A percentile compares a stretch with the other conserved stretches of the same genome.
Conservation (phyloP, 2,329 filamentous ascomycete genomes). For the Hymenoscyphus albidus region DNA sequence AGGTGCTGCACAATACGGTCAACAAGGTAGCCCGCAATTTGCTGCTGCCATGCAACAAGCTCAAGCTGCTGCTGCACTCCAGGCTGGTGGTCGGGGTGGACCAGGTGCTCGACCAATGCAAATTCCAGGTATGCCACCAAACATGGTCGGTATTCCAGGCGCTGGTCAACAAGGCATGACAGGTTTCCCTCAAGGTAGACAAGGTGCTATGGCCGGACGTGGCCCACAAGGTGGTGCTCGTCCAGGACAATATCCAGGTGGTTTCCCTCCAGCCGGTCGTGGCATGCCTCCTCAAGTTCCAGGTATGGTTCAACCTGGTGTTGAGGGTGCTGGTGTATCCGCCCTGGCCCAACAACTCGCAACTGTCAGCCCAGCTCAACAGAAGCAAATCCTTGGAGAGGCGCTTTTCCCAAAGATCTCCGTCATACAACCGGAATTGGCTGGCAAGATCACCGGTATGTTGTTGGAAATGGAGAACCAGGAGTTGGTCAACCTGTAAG, state of each 20-base stretch:
- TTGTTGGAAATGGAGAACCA: constrained; percentile 98
- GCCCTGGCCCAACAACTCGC: constrained; percentile 55
- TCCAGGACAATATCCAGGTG: constrained; percentile 35
- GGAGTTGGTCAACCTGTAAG: constrained; percentile 93
- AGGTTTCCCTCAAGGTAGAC: constrained; percentile 49
- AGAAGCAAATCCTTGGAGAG: constrained; percentile 99
- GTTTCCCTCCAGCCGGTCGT: constrained; percentile 37
- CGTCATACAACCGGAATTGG: constrained; percentile 87
- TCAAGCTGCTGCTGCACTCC: constrained; percentile 52
- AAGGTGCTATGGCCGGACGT: constrained; percentile 38
- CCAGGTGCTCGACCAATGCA: constrained; percentile 53
- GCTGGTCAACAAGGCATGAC: constrained; percentile 53
- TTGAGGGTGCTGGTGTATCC: constrained; percentile 37
- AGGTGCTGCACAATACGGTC: constrained; percentile 70
- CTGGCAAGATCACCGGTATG: constrained; percentile 99
- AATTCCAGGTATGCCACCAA: constrained; percentile 71
- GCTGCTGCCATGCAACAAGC: constrained; percentile 80
- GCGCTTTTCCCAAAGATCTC: constrained; percentile 98
- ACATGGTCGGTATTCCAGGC: constrained; percentile 55
- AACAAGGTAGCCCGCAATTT: constrained; percentile 75
- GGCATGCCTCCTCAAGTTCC: constrained; percentile 35
- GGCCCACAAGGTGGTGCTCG: constrained; percentile 36
- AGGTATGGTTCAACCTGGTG: constrained; percentile 29
- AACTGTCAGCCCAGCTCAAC: constrained; percentile 61
- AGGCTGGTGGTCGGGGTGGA: constrained; percentile 41